These are phyloP conservation scores for Flaveria ramosissima DNA, from an alignment of 129 eudicot genomes.

Conservation along the genomic window DNA sequence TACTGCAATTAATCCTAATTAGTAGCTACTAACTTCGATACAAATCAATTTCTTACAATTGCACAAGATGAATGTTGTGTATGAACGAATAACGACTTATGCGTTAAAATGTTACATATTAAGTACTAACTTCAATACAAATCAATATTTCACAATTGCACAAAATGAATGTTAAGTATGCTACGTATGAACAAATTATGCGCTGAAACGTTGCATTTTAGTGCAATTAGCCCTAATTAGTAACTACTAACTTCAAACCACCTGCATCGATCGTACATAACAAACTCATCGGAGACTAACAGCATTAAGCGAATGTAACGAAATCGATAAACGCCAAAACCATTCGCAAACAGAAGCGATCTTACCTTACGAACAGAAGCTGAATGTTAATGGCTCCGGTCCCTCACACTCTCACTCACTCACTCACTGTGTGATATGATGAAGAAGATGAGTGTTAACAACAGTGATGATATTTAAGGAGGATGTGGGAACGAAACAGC, in stretches of 20 bases:
- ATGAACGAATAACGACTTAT: background rate
- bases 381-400: slow-evolving; percentile 19
- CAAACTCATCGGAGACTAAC: background rate
- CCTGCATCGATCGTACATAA: background rate
- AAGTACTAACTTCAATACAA: too few species aligned
- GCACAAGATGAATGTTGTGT: background rate
- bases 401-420: background rate
- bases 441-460: slow-evolving; percentile 23
- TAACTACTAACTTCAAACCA: background rate
- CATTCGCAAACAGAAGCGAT: background rate
- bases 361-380: slow-evolving; percentile 28
- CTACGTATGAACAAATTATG: background rate
- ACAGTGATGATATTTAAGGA: slow-evolving; percentile 12
- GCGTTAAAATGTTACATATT: background rate
- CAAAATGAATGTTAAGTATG: background rate
- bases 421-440: background rate
- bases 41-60: background rate
- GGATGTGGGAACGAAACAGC: background rate
- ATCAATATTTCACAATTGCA: too few species aligned
- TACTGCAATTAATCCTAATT: background rate
- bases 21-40: background rate
- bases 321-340: background rate
- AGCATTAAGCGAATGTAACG: background rate
- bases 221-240: background rate
- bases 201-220: background rate